Evolutionary conservation across 139 green algal genomes (phyloP).

Genomic region (Pleodorina starrii): DNA sequence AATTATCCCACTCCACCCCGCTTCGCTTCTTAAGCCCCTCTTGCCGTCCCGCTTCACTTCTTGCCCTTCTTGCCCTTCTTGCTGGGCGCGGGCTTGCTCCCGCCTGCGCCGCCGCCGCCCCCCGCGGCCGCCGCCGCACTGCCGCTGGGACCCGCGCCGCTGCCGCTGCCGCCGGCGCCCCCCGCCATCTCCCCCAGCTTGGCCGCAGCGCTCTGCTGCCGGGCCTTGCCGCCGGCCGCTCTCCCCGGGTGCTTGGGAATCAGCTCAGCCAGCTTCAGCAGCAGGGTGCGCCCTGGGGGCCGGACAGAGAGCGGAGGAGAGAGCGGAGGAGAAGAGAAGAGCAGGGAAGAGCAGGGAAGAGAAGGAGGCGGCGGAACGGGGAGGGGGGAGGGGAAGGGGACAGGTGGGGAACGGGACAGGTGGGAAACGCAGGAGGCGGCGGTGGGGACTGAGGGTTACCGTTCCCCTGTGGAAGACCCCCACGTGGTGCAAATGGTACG

Average conservation of each 20-base stretch:
- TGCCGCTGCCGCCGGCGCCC: not conserved
- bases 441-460: not conserved
- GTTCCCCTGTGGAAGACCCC: not conserved
- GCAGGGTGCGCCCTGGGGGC: conserved; percentile 56
- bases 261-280: conserved; percentile 62
- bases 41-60: conserved; percentile 20
- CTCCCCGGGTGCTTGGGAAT: conserved; percentile 43
- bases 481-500: not conserved
- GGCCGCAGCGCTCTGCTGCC: not conserved
- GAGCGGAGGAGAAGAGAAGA: not conserved
- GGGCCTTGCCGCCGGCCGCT: not conserved
- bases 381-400: not conserved
- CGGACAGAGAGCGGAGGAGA: too few relatives aligned
- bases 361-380: not conserved
- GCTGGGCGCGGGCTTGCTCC: conserved; percentile 21
- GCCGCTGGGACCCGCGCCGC: too few relatives aligned
- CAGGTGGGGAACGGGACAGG: not conserved
- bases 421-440: not conserved
- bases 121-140: not conserved
- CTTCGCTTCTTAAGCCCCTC: too few relatives aligned
- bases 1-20: too few relatives aligned
- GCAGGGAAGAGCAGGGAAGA: not conserved
- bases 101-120: too few relatives aligned
- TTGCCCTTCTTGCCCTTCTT: conserved; percentile 54
- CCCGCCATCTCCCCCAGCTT: not conserved